These are phyloP conservation scores for Apiospora hydei DNA, from an alignment of 2,329 filamentous ascomycete genomes.

Conservation along the genomic window DNA sequence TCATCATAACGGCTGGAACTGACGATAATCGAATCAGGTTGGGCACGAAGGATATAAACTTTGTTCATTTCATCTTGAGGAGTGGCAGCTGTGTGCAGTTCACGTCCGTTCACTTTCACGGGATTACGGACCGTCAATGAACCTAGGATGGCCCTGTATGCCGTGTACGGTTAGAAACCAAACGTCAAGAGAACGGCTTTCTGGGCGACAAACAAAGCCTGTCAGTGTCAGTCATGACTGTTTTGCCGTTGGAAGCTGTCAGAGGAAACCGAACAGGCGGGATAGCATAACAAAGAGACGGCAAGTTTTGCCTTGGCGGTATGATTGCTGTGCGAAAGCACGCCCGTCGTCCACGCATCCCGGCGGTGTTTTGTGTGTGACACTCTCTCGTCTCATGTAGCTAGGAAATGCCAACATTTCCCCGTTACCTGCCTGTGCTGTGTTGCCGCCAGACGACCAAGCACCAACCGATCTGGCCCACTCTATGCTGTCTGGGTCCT, in stretches of 20 bases:
- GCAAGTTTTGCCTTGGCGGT: constrained; percentile 1
- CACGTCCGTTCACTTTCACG: background rate
- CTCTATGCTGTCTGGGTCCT: background rate
- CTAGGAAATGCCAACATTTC: background rate
- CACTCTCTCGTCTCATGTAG: constrained; percentile 11
- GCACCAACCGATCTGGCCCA: too few relatives aligned
- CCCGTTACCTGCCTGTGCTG: background rate
- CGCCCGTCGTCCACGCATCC: background rate
- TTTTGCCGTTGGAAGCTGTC: constrained; percentile 2
- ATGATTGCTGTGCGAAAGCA: constrained; percentile 1
- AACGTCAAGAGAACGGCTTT: background rate
- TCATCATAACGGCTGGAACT: background rate
- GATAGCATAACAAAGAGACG: background rate
- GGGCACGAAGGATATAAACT: background rate
- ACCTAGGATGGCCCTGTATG: background rate
- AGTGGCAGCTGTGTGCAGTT: background rate
- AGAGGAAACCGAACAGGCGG: background rate
- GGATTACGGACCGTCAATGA: background rate
- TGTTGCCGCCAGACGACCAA: background rate
- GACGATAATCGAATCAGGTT: background rate
- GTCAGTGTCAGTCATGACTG: background rate
- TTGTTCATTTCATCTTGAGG: background rate
- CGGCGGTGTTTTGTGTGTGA: background rate
- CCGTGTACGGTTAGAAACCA: too few relatives aligned
- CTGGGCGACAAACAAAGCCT: background rate